Conservation (phyloP, 176 grass and related monocot species). For the Bromus sterilis region DNA sequence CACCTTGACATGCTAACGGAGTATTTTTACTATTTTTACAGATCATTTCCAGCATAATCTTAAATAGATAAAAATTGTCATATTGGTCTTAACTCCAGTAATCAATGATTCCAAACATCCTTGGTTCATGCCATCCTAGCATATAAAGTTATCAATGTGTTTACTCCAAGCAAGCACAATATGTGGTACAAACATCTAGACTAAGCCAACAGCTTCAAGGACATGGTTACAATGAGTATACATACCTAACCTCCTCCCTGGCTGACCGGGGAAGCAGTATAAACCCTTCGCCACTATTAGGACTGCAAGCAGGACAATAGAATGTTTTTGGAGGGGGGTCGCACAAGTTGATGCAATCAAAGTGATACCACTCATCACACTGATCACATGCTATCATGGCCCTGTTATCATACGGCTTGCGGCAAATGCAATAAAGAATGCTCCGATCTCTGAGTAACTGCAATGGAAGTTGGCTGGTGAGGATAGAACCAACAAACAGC, state of each 20-base stretch:
- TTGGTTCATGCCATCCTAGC: not conserved
- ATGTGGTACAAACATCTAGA: not conserved
- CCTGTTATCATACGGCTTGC: constrained; percentile 71
- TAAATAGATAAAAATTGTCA: not conserved
- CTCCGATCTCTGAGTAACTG: constrained; percentile 71
- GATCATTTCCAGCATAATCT: not conserved
- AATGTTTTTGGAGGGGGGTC: constrained; percentile 55
- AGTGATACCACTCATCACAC: constrained; percentile 96
- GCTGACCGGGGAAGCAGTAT: constrained; percentile 30
- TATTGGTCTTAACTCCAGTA: not conserved
- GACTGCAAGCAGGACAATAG: constrained; percentile 63
- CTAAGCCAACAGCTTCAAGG: not conserved
- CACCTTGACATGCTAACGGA: not conserved
- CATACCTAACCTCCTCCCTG: constrained; percentile 43
- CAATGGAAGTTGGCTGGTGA: constrained; percentile 9
- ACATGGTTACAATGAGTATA: not conserved
- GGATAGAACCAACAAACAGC: not conserved
- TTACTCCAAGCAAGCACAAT: not conserved
- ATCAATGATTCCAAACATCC: not conserved
- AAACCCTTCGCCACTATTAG: constrained; percentile 39
- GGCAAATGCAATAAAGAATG: constrained; percentile 86
- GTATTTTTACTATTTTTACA: not conserved
- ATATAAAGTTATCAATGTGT: not conserved
- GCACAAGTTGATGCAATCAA: constrained; percentile 77
- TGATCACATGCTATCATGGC: constrained; percentile 94